Percentiles rank a stretch among this genome's conserved stretches.
phyloP scores from a whole-genome alignment of 805 yeast species.

The Metschnikowia gruessii region DNA sequence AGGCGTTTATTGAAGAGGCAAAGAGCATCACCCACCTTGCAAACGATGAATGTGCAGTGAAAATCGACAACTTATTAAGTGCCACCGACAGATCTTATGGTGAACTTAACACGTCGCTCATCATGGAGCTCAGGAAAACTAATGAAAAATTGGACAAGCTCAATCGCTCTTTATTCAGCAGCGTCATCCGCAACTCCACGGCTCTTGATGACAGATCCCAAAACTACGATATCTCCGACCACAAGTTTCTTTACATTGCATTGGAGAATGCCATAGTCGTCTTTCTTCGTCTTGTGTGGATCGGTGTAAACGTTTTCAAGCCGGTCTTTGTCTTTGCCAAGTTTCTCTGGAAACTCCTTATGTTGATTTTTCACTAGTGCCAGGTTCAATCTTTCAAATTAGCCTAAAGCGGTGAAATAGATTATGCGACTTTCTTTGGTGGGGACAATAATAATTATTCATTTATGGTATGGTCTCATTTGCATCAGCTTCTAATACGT shows the following conservation, averaged over 20 bases:
- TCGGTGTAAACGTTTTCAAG: conserved; percentile 48
- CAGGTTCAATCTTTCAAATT: no score
- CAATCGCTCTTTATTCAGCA: conserved; percentile 33
- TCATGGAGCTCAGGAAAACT: conserved; percentile 56
- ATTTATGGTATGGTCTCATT: no score
- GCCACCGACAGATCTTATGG: conserved; percentile 67
- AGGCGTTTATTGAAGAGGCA: conserved; percentile 34
- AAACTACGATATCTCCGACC: conserved; percentile 30
- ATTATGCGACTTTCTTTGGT: no score
- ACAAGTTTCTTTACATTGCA: conserved; percentile 39
- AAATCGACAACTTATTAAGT: conserved; percentile 59
- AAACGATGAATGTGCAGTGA: conserved; percentile 46
- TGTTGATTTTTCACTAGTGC: conserved; percentile 1
- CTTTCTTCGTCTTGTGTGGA: conserved; percentile 54
- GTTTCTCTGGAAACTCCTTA: conserved; percentile 14
- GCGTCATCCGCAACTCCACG: conserved; percentile 15
- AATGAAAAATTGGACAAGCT: conserved; percentile 48
- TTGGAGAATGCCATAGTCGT: conserved; percentile 54
- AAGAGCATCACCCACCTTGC: conserved; percentile 35
- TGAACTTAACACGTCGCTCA: conserved; percentile 68
- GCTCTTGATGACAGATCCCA: conserved; percentile 21
- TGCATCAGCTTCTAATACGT: no score
- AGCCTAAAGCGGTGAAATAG: no score
- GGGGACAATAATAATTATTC: no score
- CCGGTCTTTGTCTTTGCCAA: conserved; percentile 24